Evolutionary conservation across 208 protist species (phyloP), one percentile per base, ranked within the genome.

Genomic region (Crithidia acanthocephali): DNA sequence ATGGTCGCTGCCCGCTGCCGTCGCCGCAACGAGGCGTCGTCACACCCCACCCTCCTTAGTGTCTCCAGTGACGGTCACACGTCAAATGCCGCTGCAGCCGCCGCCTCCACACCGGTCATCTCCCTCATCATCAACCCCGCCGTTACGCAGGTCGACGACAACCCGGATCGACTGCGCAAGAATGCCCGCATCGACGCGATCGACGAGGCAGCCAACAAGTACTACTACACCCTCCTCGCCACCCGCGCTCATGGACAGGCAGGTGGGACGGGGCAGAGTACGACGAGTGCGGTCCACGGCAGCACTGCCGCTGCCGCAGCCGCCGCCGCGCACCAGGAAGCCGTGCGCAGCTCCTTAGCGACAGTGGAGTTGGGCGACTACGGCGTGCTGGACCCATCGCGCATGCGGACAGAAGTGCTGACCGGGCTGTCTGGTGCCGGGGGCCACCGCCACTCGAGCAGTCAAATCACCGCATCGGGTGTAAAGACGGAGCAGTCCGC

Each of bases 171-270:
- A 5, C 55, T 56, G 8, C 67, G 81, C 55, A 93, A 93, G 66
- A 93, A 93, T 69, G 67, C 57, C 6, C 88, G 88, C 25, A 69
- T 93, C 27, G 88, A 90, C 50, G 78, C 72, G 5, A 93, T 93
- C 60, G 85, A 88, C 18, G 61, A 79, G 5, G 75, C 72, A 0
- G 72, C 78, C 25, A 76, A 85, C 52, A 63, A 75, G 40, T 86
- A 88, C 70, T 76, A 73, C 76, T 91, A 93, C 55, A 51, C 86
- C 22, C 44, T 72, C 20, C 74, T 87, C 37, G 61, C 82, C 22
- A 56, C 57, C 7, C 13, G 57, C 7, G 70, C 52, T 9, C 48
- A 67, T 18, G 64, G 69, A 9, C 60, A 73, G 47, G 47, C 30
- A 18, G 57, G 32, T 6, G n/a, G n/a, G n/a, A n/a, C n/a, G n/a